Evolutionary conservation across 1,284 basidiomycete genomes (phyloP).

Genomic region (Microstroma glucosiphilum): DNA sequence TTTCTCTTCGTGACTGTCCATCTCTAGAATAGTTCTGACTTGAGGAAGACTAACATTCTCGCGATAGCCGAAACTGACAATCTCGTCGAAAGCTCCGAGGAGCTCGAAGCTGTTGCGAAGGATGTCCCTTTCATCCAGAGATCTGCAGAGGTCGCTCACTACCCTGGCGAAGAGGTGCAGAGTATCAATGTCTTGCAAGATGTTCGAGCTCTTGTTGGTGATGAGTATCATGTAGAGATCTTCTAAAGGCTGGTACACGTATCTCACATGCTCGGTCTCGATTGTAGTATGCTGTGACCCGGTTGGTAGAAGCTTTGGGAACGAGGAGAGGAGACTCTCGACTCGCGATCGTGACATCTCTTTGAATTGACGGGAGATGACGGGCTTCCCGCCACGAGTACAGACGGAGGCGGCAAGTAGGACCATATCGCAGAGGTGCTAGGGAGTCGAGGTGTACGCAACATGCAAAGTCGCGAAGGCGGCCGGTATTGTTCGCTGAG

Average conservation of each 20-base stretch:
- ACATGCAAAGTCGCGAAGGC: too few relatives aligned
- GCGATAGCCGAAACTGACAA: constrained; percentile 86
- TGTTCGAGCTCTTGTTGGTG: constrained; percentile 96
- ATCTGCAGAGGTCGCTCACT: constrained; percentile 72
- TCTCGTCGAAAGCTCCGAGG: constrained; percentile 92
- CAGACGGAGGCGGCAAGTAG: constrained; percentile 89
- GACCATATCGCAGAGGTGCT: constrained; percentile 55
- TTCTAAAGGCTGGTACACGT: constrained; percentile 96
- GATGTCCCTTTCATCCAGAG: constrained; percentile 82
- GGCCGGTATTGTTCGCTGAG: too few relatives aligned
- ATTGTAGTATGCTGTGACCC: constrained; percentile 93
- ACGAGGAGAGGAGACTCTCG: constrained; percentile 89
- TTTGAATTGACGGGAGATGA: constrained; percentile 92
- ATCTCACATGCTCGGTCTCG: constrained; percentile 59
- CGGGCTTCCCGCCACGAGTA: constrained; percentile 85
- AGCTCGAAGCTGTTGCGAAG: constrained; percentile 88
- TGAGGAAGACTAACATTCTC: constrained; percentile 89
- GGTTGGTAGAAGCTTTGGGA: constrained; percentile 94
- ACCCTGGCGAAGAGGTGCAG: constrained; percentile 88
- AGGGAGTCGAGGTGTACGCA: too few relatives aligned
- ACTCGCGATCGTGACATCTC: constrained; percentile 87
- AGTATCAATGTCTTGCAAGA: constrained; percentile 95
- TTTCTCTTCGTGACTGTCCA: constrained; percentile 99
- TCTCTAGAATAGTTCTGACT: constrained; percentile 85
- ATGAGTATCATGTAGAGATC: constrained; percentile 96